phyloP scores from a whole-genome alignment of 257 asterid species.

The Marsdenia floribunda region DNA sequence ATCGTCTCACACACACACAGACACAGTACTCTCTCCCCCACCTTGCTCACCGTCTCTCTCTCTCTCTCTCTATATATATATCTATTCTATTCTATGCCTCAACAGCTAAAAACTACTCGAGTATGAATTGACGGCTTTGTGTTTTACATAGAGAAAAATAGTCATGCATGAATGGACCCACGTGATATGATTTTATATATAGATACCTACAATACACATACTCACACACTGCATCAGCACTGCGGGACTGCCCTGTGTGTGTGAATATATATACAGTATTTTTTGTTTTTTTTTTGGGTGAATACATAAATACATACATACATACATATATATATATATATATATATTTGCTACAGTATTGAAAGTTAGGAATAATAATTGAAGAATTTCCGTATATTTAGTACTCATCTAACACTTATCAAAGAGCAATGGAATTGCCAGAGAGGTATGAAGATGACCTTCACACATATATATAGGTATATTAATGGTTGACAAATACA shows the following conservation, averaged over 20 bases:
- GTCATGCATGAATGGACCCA: slow-evolving; percentile 32
- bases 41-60: background rate
- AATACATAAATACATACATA: too few species aligned
- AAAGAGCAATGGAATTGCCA: background rate
- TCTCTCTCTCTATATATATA: background rate
- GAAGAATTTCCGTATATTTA: slow-evolving; percentile 1
- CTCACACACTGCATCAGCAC: slow-evolving; percentile 7
- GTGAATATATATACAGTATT: background rate
- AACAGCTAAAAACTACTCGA: slow-evolving; percentile 23
- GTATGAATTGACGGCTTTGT: slow-evolving; percentile 46
- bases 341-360: background rate
- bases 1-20: background rate
- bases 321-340: background rate
- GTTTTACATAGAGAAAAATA: slow-evolving; percentile 25
- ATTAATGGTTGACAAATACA: slow-evolving; percentile 11
- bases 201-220: background rate
- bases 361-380: slow-evolving; percentile 9
- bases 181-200: slow-evolving; percentile 6
- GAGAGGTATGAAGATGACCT: background rate
- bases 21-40: background rate
- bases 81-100: background rate
- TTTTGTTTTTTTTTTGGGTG: too few species aligned
- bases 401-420: background rate
- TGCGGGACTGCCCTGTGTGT: slow-evolving; percentile 14
- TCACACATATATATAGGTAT: background rate